Evolutionary conservation across 164 flowering plant genomes (phyloP).

Genomic region (Piper betle): DNA sequence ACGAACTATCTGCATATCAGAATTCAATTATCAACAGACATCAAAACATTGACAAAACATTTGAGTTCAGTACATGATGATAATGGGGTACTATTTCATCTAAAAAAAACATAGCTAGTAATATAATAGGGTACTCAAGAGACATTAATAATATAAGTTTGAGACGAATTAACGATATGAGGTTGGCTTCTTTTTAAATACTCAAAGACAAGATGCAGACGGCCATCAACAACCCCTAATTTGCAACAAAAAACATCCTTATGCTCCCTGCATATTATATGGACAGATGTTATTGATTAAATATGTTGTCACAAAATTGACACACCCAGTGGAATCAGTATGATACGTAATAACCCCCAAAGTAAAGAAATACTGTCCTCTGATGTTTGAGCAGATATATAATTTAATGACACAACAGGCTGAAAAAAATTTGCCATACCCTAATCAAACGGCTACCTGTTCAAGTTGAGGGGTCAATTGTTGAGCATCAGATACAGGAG

Average conservation of each 20-base stretch:
- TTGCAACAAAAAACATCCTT: background rate
- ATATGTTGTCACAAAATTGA: background rate
- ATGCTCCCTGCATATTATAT: background rate
- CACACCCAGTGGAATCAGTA: background rate
- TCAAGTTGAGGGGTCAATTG: constrained; percentile 6
- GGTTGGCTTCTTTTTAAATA: no score
- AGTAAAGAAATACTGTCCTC: no score
- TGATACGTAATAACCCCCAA: background rate
- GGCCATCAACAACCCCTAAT: background rate
- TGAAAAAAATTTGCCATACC: background rate
- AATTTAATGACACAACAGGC: background rate
- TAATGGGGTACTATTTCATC: no score
- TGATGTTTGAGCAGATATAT: background rate
- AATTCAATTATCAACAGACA: no score
- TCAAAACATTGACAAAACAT: no score
- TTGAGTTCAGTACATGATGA: no score
- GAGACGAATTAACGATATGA: no score
- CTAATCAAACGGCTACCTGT: constrained; percentile 7
- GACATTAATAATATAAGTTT: no score
- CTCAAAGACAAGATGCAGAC: no score
- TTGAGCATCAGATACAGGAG: background rate
- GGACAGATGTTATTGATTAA: background rate
- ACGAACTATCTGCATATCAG: no score
- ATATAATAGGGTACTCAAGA: no score
- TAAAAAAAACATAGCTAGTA: no score